Evolutionary conservation across 371 early-diverging fungal genomes (phyloP).

Genomic region (Mycotypha africana): DNA sequence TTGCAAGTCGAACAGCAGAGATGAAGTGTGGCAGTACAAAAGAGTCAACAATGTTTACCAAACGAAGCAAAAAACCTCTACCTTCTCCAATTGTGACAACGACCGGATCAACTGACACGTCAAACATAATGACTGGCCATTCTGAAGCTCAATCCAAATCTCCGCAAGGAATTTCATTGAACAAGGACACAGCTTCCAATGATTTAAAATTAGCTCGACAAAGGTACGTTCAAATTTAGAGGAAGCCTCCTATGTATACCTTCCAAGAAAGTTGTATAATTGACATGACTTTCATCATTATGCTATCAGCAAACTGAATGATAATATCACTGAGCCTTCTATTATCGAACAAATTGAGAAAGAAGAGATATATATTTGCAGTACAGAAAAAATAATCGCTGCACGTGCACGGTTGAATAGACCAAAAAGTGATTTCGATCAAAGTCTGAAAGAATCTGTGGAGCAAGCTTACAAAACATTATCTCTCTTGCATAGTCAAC

Average conservation of each 20-base stretch:
- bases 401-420: conserved; percentile 3
- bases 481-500: background rate
- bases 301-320: background rate
- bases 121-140: no score
- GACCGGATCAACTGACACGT: no score
- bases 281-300: background rate
- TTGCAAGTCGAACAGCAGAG: background rate
- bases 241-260: no score
- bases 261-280: background rate
- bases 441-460: conserved; percentile 6
- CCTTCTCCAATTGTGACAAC: background rate
- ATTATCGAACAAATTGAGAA: conserved; percentile 4
- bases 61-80: background rate
- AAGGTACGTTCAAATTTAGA: no score
- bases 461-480: background rate
- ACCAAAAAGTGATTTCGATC: conserved; percentile 1
- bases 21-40: background rate
- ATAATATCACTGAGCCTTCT: background rate
- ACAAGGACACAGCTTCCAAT: no score
- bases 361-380: conserved; percentile 13
- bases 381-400: conserved; percentile 12
- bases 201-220: no score
- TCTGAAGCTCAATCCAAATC: no score
- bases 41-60: background rate
- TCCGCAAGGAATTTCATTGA: no score